phyloP scores from a whole-genome alignment of 495 filamentous ascomycete species.

The Neurospora sp. region DNA sequence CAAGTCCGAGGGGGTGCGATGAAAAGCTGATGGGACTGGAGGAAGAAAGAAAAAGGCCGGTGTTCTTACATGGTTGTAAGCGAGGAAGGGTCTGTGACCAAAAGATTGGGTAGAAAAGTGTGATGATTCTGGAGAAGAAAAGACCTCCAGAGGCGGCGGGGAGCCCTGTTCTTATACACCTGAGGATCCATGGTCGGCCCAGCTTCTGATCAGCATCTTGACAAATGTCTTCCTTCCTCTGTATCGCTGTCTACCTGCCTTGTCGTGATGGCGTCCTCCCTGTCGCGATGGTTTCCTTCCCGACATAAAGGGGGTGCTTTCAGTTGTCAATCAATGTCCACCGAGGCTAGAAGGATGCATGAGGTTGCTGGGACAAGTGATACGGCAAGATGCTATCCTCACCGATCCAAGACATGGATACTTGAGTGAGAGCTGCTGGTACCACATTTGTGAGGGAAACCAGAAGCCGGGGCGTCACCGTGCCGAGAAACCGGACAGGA shows the following conservation, averaged over 20 bases:
- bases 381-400: no score
- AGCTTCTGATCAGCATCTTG: background rate
- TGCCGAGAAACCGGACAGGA: no score
- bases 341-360: no score
- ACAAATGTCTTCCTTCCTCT: background rate
- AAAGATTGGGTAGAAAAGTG: background rate
- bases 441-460: no score
- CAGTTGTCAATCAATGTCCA: no score
- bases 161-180: background rate
- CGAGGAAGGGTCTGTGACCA: background rate
- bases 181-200: background rate
- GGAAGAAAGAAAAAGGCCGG: background rate
- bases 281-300: background rate
- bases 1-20: background rate
- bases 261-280: background rate
- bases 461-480: no score
- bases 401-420: no score
- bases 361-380: no score
- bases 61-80: no score
- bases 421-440: no score
- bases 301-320: background rate
- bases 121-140: background rate
- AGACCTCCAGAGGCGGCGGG: background rate
- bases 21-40: background rate
- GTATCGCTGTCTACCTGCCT: background rate